These are phyloP conservation scores for Neurospora sp. DNA, from an alignment of 495 filamentous ascomycete genomes.

Conservation along the genomic window DNA sequence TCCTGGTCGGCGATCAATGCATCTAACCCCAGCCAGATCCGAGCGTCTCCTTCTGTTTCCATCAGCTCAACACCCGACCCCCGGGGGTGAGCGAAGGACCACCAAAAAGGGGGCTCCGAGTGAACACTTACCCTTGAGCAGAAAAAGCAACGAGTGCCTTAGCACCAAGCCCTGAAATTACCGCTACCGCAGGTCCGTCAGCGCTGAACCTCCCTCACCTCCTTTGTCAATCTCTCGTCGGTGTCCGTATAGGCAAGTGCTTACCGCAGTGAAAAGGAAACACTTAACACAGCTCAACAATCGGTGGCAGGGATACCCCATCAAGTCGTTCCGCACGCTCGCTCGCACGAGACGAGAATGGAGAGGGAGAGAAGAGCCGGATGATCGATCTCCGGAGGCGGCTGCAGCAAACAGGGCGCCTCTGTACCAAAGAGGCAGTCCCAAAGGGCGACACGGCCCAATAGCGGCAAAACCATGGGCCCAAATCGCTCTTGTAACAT, in stretches of 20 bases:
- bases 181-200: background rate
- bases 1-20: constrained; percentile 27
- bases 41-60: background rate
- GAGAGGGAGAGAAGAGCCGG: constrained; percentile 7
- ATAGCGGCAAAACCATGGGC: constrained; percentile 8
- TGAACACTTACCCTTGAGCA: background rate
- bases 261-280: background rate
- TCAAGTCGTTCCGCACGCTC: background rate
- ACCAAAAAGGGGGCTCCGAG: background rate
- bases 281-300: background rate
- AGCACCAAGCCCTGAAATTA: background rate
- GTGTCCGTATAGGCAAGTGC: background rate
- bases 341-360: constrained; percentile 1
- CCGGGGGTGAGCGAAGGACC: constrained; percentile 2
- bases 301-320: constrained; percentile 1
- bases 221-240: background rate
- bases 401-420: constrained; percentile 8
- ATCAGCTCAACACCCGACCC: constrained; percentile 1
- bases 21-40: constrained; percentile 2
- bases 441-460: constrained; percentile 5
- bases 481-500: constrained; percentile 2
- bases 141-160: constrained; percentile 3
- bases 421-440: constrained; percentile 11
- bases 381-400: constrained; percentile 11
- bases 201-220: background rate